Evolutionary conservation across 2,329 filamentous ascomycete genomes (phyloP), one percentile per base, ranked within the genome.

Genomic region (Ascochyta koolunga): DNA sequence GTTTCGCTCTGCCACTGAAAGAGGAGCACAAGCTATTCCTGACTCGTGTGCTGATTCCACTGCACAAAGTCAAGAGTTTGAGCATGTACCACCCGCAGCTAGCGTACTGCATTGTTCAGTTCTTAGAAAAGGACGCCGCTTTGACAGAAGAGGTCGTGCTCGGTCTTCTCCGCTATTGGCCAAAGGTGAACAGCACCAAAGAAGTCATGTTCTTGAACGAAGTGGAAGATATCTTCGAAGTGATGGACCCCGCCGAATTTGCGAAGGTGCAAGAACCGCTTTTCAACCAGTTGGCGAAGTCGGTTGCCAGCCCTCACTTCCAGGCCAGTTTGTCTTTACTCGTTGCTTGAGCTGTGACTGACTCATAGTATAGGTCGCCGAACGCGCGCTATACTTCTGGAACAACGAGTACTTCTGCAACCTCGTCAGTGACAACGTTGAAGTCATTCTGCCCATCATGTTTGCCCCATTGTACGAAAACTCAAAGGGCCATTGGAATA

Each of bases 341-440:
- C 10, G 15, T 21, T 13, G 5, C 9, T 29, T 29, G 10, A 8
- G 10, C 8, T 9, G 3, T 31, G 4, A 19, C 50, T 56, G 31
- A 59, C 31, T 40, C 27, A 22, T 16, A 37, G 9, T 18, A 29
- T 58, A 86, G 84, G 95, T 99, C 54, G 95, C 95, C 16, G 95
- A 99, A 79, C 87, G 95, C 62, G 95, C 95, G 5, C 83, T 99
- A 24, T 99, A 99, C 79, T 99, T 99, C 80, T 99, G 95, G 95
- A 99, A 99, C 82, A 99, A 99, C 72, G 95, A 99, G 76, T 99
- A 99, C 76, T 99, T 99, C 79, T 99, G 95, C 82, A 99, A 98
- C 72, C 83, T 99, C 54, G 95, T 99, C 64, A 97, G 93, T 80
- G 95, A 99, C 78, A 99, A 99, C 69, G 95, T 99, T 50, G 93